These are phyloP conservation scores for Chrysochromulina parva DNA, from an alignment of 78 protist species.

Conservation along the genomic window DNA sequence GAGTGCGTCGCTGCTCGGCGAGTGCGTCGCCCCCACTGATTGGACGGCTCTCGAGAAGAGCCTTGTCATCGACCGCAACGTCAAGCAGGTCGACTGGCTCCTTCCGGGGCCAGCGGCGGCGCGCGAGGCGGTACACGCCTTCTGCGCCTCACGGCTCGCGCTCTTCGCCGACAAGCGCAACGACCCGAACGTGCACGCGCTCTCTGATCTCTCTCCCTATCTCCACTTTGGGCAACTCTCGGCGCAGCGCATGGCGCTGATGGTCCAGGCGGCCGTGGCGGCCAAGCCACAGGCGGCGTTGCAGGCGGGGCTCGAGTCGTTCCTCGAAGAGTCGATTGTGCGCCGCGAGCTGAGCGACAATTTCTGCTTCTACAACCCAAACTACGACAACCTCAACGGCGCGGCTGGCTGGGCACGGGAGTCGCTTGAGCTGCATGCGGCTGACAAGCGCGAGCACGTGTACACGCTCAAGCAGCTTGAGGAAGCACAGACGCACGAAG, in stretches of 20 bases:
- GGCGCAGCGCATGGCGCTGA: constrained; percentile 46
- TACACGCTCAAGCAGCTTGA: constrained; percentile 55
- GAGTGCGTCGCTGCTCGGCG: no score
- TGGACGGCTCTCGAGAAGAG: no score
- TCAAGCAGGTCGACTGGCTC: background rate
- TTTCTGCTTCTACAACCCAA: constrained; percentile 56
- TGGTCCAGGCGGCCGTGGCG: background rate
- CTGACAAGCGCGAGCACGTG: constrained; percentile 46
- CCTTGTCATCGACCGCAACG: background rate
- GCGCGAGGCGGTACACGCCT: background rate
- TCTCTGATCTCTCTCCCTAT: constrained; percentile 42
- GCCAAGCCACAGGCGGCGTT: no score
- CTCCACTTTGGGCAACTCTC: constrained; percentile 63
- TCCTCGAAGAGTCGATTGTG: constrained; percentile 63
- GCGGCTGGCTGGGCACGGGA: constrained; percentile 63
- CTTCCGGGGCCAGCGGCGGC: constrained; percentile 34
- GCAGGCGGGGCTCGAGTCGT: background rate
- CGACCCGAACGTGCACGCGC: constrained; percentile 45
- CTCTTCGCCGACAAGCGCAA: constrained; percentile 42
- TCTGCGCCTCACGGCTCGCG: constrained; percentile 13
- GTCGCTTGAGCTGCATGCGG: constrained; percentile 46
- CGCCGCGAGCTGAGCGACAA: constrained; percentile 75
- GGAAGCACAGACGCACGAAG: constrained; percentile 62
- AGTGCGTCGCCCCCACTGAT: no score
- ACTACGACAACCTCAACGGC: constrained; percentile 56